phyloP scores from a whole-genome alignment of 2,329 filamentous ascomycete genomes.

The Ceratocystis harringtonii region DNA sequence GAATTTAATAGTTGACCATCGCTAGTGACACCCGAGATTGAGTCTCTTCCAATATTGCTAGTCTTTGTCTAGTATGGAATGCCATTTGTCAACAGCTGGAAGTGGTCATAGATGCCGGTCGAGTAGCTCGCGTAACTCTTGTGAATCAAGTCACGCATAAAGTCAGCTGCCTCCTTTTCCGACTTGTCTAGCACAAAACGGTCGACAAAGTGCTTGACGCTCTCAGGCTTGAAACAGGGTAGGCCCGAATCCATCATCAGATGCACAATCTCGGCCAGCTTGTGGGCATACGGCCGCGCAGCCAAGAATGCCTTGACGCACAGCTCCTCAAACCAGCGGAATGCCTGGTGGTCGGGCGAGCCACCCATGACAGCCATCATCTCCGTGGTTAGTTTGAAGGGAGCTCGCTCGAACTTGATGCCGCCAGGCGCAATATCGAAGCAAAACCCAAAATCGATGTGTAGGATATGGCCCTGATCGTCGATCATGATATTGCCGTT shows the following conservation, averaged over 20 bases:
- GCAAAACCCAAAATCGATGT: conserved; percentile 99
- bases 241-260: conserved; percentile 94
- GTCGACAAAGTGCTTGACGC: conserved; percentile 79
- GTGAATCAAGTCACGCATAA: conserved; percentile 76
- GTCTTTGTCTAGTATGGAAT: conserved; percentile 62
- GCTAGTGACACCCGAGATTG: too few relatives aligned
- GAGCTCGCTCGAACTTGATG: conserved; percentile 92
- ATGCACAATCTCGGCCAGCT: conserved; percentile 75
- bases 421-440: conserved; percentile 97
- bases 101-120: conserved; percentile 93
- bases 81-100: conserved; percentile 91
- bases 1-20: not conserved
- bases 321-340: conserved; percentile 91
- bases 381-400: conserved; percentile 93
- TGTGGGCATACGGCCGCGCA: conserved; percentile 69
- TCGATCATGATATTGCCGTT: conserved; percentile 99
- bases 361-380: conserved; percentile 99
- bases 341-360: conserved; percentile 66
- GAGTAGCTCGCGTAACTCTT: conserved; percentile 84
- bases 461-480: conserved; percentile 88
- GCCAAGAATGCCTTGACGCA: conserved; percentile 92
- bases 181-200: conserved; percentile 83
- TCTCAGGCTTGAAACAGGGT: conserved; percentile 96
- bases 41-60: not conserved
- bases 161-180: conserved; percentile 86